Conservation (phyloP, 441 rosid species). For the Capsella rubella region DNA sequence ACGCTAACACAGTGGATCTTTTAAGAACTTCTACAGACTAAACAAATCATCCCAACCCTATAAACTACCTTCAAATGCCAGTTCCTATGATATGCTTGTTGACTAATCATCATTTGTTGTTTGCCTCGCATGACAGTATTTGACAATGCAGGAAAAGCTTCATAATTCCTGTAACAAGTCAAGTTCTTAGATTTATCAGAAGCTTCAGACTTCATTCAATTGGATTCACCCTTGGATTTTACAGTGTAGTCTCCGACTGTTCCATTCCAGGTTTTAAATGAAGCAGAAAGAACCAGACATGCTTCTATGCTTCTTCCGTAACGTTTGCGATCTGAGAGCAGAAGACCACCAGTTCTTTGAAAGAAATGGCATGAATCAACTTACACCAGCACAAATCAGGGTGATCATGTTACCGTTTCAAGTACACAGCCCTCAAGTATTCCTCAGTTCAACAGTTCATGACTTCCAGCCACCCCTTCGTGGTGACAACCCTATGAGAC, state of each 20-base stretch:
- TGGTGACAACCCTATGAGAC: neutral
- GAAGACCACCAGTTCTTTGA: slow-evolving; percentile 8
- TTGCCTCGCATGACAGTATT: slow-evolving; percentile 4
- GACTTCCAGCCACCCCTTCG: slow-evolving; percentile 7
- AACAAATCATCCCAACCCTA: slow-evolving; percentile 15
- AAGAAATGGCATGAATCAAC: slow-evolving; percentile 7
- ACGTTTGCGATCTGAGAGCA: neutral
- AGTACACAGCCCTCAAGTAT: slow-evolving; percentile 15
- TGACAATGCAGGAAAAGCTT: slow-evolving; percentile 7
- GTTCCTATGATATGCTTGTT: slow-evolving; percentile 13
- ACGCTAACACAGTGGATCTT: slow-evolving; percentile 30
- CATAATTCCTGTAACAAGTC: slow-evolving; percentile 1
- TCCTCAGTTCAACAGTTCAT: slow-evolving; percentile 16
- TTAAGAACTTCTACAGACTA: slow-evolving; percentile 22
- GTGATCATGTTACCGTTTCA: slow-evolving; percentile 7
- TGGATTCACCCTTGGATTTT: slow-evolving; percentile 6
- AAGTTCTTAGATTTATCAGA: neutral
- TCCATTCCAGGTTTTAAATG: slow-evolving; percentile 1
- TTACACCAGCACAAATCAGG: slow-evolving; percentile 11
- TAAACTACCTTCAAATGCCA: slow-evolving; percentile 17
- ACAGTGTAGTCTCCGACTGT: neutral
- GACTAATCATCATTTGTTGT: neutral
- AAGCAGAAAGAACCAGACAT: slow-evolving; percentile 13
- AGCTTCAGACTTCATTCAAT: slow-evolving; percentile 24
- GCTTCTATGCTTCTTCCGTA: neutral